Percentiles rank a stretch among this genome's conserved stretches.
phyloP scores from a whole-genome alignment of 2,329 filamentous ascomycete genomes.

The Nemania bipapillata region DNA sequence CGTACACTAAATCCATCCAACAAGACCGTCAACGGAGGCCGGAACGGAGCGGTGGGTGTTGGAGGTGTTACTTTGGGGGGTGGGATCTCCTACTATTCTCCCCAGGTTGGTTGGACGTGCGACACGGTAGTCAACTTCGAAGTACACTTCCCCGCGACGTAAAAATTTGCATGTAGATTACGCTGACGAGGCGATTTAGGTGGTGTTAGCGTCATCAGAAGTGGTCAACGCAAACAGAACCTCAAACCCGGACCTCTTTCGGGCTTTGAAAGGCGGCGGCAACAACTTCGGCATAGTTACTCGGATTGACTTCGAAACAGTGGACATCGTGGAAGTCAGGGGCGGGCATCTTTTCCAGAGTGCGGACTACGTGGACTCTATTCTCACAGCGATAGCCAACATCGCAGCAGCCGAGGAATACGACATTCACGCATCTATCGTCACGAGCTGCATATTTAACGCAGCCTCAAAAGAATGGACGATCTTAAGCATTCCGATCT shows the following conservation, averaged over 20 bases:
- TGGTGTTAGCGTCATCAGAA: slow-evolving; percentile 15
- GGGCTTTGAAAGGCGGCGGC: slow-evolving; percentile 18
- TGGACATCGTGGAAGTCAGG: slow-evolving; percentile 19
- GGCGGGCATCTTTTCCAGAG: slow-evolving; percentile 32
- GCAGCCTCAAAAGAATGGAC: slow-evolving; percentile 24
- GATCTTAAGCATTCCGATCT: slow-evolving; percentile 29
- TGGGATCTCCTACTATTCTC: slow-evolving; percentile 27
- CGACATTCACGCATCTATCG: slow-evolving; percentile 33
- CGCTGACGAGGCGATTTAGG: slow-evolving; percentile 17
- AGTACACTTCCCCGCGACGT: not conserved
- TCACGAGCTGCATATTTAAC: slow-evolving; percentile 28
- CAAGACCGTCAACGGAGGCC: slow-evolving; percentile 27
- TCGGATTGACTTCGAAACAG: slow-evolving; percentile 25
- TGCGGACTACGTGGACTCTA: slow-evolving; percentile 17
- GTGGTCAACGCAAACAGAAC: slow-evolving; percentile 31
- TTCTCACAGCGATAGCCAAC: slow-evolving; percentile 31
- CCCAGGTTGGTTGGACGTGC: slow-evolving; percentile 35
- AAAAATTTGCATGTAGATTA: not conserved
- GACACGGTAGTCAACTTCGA: slow-evolving; percentile 37
- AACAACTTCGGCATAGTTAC: slow-evolving; percentile 20
- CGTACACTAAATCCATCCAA: slow-evolving; percentile 23
- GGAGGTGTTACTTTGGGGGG: slow-evolving; percentile 27
- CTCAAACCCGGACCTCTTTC: slow-evolving; percentile 7
- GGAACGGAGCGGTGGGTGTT: slow-evolving; percentile 26
- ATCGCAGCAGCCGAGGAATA: slow-evolving; percentile 34